These are phyloP conservation scores for Lactarius pseudohatsudake DNA, from an alignment of 768 basidiomycete species.

Conservation along the genomic window DNA sequence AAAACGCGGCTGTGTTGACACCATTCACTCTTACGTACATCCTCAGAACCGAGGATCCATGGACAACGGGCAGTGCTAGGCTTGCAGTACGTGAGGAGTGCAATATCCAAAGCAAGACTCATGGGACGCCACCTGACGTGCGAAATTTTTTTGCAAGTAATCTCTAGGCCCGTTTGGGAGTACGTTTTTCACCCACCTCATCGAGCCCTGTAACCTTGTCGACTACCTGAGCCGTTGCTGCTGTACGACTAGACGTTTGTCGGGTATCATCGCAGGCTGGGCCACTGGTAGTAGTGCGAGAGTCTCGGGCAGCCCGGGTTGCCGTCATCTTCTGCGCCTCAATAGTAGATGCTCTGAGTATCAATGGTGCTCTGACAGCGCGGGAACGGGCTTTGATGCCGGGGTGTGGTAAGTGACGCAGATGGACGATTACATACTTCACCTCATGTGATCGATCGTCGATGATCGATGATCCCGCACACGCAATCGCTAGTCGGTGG, in stretches of 20 bases:
- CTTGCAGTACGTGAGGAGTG: not conserved
- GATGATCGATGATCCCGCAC: no score
- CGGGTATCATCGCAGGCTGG: no score
- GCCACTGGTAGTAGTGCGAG: no score
- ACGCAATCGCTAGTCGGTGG: conserved; percentile 28
- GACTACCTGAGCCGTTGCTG: no score
- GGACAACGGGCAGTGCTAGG: not conserved
- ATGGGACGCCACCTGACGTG: not conserved
- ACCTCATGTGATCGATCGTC: no score
- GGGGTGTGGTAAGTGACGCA: not conserved
- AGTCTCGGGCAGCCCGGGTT: no score
- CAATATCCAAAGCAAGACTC: not conserved
- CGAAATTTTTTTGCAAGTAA: not conserved
- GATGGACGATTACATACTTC: not conserved
- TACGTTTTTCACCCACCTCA: not conserved
- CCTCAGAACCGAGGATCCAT: not conserved
- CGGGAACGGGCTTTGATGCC: no score
- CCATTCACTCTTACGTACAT: no score
- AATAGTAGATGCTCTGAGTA: no score
- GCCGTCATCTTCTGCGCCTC: not conserved
- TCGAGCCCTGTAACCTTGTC: no score
- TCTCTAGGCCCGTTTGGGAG: not conserved
- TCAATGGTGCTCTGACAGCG: no score
- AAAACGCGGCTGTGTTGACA: not conserved
- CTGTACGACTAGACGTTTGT: no score